Evolutionary conservation across 257 asterid genomes (phyloP).

Genomic region (Solanum virginianum): DNA sequence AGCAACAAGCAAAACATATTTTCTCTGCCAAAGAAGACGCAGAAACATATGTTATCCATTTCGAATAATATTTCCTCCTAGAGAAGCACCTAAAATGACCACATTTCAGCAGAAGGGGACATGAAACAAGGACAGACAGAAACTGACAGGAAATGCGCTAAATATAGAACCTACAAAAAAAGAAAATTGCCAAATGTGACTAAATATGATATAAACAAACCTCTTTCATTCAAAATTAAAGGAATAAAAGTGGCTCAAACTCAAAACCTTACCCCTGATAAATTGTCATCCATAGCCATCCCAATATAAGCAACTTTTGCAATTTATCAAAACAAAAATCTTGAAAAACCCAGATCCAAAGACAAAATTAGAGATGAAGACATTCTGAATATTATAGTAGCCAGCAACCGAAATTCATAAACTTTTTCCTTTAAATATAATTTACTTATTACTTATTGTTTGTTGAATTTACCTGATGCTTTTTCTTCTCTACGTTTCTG

Average conservation of each 20-base stretch:
- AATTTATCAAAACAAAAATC: background rate
- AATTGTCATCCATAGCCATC: background rate
- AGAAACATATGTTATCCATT: background rate
- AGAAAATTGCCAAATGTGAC: background rate
- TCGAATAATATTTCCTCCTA: background rate
- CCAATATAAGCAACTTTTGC: background rate
- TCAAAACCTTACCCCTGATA: background rate
- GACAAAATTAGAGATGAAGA: too few species aligned
- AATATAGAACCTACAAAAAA: background rate
- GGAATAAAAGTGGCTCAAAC: too few species aligned
- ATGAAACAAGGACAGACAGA: background rate
- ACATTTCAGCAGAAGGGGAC: background rate
- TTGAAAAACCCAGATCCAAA: background rate
- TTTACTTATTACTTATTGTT: background rate
- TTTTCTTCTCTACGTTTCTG: background rate
- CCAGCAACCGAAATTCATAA: background rate
- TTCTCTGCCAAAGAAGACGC: background rate
- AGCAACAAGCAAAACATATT: background rate
- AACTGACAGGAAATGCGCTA: background rate
- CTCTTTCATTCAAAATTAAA: too few species aligned
- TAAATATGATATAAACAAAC: too few species aligned
- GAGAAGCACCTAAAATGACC: background rate
- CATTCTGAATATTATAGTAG: background rate
- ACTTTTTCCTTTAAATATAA: background rate
- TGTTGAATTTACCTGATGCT: background rate